Evolutionary conservation across 805 yeast species (phyloP), one percentile per base, ranked within the genome.

Genomic region (Torulaspora maleeae): DNA sequence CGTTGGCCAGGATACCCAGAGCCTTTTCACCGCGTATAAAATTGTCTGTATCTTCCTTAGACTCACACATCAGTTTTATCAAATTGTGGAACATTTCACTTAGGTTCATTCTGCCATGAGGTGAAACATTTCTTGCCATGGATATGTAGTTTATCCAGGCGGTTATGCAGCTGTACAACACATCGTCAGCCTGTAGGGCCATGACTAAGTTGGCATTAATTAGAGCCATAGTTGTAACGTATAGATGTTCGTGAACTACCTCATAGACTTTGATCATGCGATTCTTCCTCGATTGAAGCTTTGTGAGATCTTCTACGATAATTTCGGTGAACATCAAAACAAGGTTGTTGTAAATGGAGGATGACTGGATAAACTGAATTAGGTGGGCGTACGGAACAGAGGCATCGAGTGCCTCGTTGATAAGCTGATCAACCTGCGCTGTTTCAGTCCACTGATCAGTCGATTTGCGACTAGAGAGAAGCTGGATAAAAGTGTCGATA

Each of bases 81-180:
- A 64, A 42, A 28, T 56, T 56, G 16, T 51, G 52, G 33, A 66
- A 61, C 34, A 62, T 48, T 41, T 60, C 65, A 25, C 55, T 50
- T 16, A 66, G 42, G 44, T 62, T 64, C 63, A 64, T 60, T 12
- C 52, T 48, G 9, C 64, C 60, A 30, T 49, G 53, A 3, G 55
- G 41, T 7, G 63, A 53, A 7, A 54, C 44, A 40, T 50, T 55
- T 49, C 64, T 58, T 19, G 61, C 58, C 53, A 55, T 53, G 8
- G 66, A 60, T 10, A 60, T 51, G 45, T 64, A 65, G 15, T 43
- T 54, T 5, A 63, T 53, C 69, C 69, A 65, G 2, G 68, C 59
- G 25, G 37, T 43, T 6, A 59, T 54, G 27, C 63, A 59, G 12
- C 55, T 52, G 42, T 56, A 63, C 3, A 64, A 48, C 11, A 45